Evolutionary conservation across 345 rosid genomes (phyloP).

Genomic region (Turritis glabra): DNA sequence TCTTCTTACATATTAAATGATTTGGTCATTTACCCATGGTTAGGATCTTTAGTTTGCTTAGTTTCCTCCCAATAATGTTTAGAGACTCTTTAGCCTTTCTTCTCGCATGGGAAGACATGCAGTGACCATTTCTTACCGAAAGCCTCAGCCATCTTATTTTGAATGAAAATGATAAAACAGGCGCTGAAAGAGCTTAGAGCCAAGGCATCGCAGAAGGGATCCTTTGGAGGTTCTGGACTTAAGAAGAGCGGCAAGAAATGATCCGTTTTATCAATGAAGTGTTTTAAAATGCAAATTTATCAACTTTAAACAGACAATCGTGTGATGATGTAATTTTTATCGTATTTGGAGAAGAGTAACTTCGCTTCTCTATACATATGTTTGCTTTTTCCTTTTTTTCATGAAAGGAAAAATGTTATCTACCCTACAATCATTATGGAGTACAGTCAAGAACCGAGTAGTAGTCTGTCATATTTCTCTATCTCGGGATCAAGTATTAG

Average conservation of each 20-base stretch:
- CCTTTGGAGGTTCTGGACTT: slow-evolving; percentile 86
- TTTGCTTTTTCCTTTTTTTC: background rate
- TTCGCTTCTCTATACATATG: slow-evolving; percentile 16
- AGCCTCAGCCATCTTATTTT: background rate
- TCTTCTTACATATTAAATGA: no score
- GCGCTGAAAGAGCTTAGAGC: slow-evolving; percentile 85
- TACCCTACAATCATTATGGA: background rate
- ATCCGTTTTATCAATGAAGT: slow-evolving; percentile 14
- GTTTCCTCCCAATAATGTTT: background rate
- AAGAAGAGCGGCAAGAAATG: slow-evolving; percentile 93
- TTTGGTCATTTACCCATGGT: no score
- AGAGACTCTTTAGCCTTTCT: background rate
- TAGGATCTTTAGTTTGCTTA: background rate
- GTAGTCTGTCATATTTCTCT: background rate
- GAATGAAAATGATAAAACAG: slow-evolving; percentile 39
- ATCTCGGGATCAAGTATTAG: background rate
- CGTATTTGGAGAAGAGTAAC: slow-evolving; percentile 18
- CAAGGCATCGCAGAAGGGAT: slow-evolving; percentile 79
- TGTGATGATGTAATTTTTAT: slow-evolving; percentile 35
- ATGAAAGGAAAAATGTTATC: background rate
- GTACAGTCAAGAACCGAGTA: background rate
- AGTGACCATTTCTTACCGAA: background rate
- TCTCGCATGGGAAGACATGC: background rate
- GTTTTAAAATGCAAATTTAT: slow-evolving; percentile 13
- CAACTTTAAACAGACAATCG: slow-evolving; percentile 14